Evolutionary conservation across 305 asterid genomes (phyloP).

Genomic region (Fraxinus dipetala): DNA sequence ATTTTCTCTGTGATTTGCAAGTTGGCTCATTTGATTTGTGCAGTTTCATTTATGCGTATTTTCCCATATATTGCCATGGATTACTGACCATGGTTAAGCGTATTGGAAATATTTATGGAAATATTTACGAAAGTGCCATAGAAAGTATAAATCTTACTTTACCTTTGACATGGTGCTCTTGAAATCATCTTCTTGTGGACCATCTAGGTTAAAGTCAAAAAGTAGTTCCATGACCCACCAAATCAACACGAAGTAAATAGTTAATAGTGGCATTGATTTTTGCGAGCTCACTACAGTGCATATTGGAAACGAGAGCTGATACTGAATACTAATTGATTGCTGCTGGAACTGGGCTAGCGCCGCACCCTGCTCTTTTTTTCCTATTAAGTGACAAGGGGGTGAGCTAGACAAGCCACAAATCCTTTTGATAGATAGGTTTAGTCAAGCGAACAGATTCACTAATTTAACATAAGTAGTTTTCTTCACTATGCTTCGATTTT

Average conservation of each 20-base stretch:
- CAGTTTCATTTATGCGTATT: not conserved
- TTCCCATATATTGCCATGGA: not conserved
- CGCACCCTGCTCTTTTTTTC: not conserved
- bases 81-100: not conserved
- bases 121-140: not conserved
- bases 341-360: not conserved
- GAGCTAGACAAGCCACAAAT: not conserved
- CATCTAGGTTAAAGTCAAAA: not conserved
- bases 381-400: not conserved
- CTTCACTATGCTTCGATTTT: not conserved
- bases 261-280: not conserved
- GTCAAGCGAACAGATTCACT: not conserved
- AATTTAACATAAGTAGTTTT: not conserved
- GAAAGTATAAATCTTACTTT: not conserved
- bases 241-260: not conserved
- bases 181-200: not conserved
- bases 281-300: not conserved
- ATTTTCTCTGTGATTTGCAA: constrained; percentile 15
- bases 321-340: not conserved
- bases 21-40: constrained; percentile 13
- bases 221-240: not conserved
- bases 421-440: not conserved
- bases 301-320: not conserved
- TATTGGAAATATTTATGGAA: not conserved
- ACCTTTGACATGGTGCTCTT: not conserved